Percentiles rank a stretch among this genome's conserved stretches.
These are phyloP conservation scores for Plasmodium cynomolgi DNA, from an alignment of 169 alveolate genomes.

Conservation along the genomic window DNA sequence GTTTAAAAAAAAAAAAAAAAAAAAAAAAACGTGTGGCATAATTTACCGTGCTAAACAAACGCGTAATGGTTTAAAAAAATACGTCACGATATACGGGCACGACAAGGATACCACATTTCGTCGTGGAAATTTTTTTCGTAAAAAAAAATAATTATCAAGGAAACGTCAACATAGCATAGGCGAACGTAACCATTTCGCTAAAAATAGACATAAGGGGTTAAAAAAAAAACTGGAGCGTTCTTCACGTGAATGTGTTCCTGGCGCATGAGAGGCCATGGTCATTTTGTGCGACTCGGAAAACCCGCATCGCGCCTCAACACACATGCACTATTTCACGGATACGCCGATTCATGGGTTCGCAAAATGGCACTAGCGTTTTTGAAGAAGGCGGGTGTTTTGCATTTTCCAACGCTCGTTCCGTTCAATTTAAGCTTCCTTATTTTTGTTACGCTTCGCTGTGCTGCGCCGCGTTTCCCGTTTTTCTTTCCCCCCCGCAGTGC, in stretches of 20 bases:
- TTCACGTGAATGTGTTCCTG: neutral
- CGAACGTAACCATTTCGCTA: neutral
- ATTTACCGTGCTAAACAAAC: neutral
- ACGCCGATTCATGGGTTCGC: neutral
- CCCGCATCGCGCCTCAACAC: neutral
- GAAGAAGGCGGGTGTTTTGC: neutral
- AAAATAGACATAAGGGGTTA: neutral
- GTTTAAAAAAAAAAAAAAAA: constrained; percentile 17
- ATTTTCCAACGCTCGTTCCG: neutral
- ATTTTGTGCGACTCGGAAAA: neutral
- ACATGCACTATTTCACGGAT: neutral
- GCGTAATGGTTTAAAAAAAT: neutral
- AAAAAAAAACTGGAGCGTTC: neutral
- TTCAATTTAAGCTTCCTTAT: neutral
- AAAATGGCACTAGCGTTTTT: neutral
- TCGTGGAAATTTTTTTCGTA: neutral
- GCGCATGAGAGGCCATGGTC: neutral
- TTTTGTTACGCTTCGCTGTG: neutral
- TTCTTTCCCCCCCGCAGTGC: neutral
- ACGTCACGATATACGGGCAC: neutral
- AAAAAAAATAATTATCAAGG: neutral
- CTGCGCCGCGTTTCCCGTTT: neutral
- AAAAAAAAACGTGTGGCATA: neutral
- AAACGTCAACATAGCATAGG: neutral
- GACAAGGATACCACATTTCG: neutral